Conservation (phyloP, 164 flowering plant genomes). For the Macadamia tetraphylla region DNA sequence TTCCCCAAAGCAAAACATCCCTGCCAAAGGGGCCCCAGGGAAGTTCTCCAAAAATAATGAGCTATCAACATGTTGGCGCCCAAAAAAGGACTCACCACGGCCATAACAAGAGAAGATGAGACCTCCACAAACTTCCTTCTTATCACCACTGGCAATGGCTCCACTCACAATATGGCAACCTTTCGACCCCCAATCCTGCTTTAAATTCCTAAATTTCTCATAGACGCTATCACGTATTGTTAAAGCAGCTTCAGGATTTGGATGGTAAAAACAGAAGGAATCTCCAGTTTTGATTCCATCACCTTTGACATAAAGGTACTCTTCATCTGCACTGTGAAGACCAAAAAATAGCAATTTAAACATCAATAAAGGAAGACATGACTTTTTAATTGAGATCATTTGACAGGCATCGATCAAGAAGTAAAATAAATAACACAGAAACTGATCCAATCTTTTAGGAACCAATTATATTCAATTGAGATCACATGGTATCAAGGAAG, state of each 20-base stretch:
- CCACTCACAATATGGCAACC: not conserved
- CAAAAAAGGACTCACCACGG: conserved; percentile 59
- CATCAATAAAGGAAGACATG: not conserved
- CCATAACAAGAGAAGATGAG: conserved; percentile 63
- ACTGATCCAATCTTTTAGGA: no score
- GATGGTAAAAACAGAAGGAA: conserved; percentile 45
- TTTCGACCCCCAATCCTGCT: conserved; percentile 14
- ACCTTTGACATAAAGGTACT: conserved; percentile 48
- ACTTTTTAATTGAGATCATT: no score
- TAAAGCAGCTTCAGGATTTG: conserved; percentile 40
- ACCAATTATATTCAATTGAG: no score
- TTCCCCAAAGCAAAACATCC: conserved; percentile 63
- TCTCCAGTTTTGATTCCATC: conserved; percentile 67
- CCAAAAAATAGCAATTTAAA: no score
- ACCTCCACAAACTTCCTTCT: conserved; percentile 48
- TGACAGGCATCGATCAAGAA: no score
- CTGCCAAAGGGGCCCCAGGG: conserved; percentile 51
- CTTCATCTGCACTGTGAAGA: conserved; percentile 59
- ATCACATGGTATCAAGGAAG: no score
- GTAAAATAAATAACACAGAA: no score
- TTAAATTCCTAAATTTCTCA: conserved; percentile 32
- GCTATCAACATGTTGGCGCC: conserved; percentile 42
- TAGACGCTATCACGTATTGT: conserved; percentile 27
- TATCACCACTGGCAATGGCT: conserved; percentile 9
- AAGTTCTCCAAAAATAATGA: conserved; percentile 54